phyloP scores from a whole-genome alignment of 2,329 filamentous ascomycete species.

The Chaetomium strumarium region DNA sequence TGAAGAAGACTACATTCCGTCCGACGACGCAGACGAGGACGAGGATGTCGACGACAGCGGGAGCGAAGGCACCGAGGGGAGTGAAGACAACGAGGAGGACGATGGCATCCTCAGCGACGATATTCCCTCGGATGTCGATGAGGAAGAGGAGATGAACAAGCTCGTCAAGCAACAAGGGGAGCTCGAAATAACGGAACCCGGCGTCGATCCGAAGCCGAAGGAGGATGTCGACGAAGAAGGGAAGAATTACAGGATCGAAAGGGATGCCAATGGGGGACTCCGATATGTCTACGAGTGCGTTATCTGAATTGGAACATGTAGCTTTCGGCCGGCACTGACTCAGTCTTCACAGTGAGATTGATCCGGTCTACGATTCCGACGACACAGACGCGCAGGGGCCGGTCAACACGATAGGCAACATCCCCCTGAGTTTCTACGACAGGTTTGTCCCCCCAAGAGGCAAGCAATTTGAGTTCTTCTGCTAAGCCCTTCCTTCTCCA shows the following conservation, averaged over 20 bases:
- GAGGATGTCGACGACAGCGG: slow-evolving; percentile 39
- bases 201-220: slow-evolving; percentile 30
- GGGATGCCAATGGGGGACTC: slow-evolving; percentile 83
- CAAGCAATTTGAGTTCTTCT: neutral
- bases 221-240: slow-evolving; percentile 32
- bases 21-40: slow-evolving; percentile 36
- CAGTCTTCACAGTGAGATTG: slow-evolving; percentile 55
- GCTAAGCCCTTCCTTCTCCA: slow-evolving; percentile 3
- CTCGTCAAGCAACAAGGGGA: slow-evolving; percentile 27
- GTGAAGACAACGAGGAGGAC: slow-evolving; percentile 37
- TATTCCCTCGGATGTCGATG: slow-evolving; percentile 37
- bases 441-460: slow-evolving; percentile 34
- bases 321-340: slow-evolving; percentile 8
- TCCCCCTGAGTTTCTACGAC: slow-evolving; percentile 92
- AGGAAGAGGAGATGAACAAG: slow-evolving; percentile 32
- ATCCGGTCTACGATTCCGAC: slow-evolving; percentile 93
- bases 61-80: slow-evolving; percentile 16
- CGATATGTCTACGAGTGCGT: slow-evolving; percentile 73
- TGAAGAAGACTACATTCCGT: slow-evolving; percentile 48
- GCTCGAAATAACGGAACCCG: slow-evolving; percentile 28
- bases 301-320: neutral
- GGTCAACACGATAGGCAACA: slow-evolving; percentile 90
- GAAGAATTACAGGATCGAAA: slow-evolving; percentile 52
- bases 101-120: slow-evolving; percentile 37
- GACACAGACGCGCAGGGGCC: slow-evolving; percentile 77